Evolutionary conservation across 2,329 filamentous ascomycete genomes (phyloP), one percentile per base, ranked within the genome.

Genomic region (Penicillium decumbens): DNA sequence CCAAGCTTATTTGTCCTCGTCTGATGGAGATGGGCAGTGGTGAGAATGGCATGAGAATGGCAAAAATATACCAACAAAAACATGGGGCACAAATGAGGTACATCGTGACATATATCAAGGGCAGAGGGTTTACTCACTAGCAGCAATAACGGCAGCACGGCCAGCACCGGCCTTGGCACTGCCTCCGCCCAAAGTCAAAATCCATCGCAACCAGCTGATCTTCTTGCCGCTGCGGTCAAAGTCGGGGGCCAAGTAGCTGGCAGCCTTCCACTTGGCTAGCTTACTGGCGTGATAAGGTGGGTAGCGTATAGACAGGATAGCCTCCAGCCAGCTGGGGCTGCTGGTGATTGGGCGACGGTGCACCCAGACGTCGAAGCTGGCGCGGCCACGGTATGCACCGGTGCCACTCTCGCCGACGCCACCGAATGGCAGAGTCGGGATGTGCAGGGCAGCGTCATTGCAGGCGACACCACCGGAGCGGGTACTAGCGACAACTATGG

Each of bases 331-430:
- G 41, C 74, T 67, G 1, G 82, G 82, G 3, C 80, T 84, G 12
- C 67, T 76, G 4, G 80, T 82, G 52, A 84, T 73, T 43, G 76
- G 74, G 32, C 82, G 75, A 15, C 78, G 77, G 62, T 85, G 82
- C 1, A 79, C 79, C 64, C 84, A 85, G 59, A 74, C 74, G 43
- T 85, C 82, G 65, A 84, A 84, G 37, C 72, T 75, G n/a, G 85
- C 78, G 63, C 83, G 83, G 52, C 90, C 90, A 60, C 87, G 83
- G 75, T 95, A 95, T 27, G 81, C 75, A 53, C 89, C 89, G 53
- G 80, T 79, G 46, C 89, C 89, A 39, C 84, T 89, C 59, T 86
- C 80, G 56, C 90, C 89, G 6, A 95, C 85, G 61, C 89, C 89
- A 56, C 90, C 90, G 66, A 95, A 95, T 32, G 86, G 77, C 1